Evolutionary conservation across 2,329 filamentous ascomycete genomes (phyloP), one percentile per base, ranked within the genome.

Genomic region (Moelleriella libera): DNA sequence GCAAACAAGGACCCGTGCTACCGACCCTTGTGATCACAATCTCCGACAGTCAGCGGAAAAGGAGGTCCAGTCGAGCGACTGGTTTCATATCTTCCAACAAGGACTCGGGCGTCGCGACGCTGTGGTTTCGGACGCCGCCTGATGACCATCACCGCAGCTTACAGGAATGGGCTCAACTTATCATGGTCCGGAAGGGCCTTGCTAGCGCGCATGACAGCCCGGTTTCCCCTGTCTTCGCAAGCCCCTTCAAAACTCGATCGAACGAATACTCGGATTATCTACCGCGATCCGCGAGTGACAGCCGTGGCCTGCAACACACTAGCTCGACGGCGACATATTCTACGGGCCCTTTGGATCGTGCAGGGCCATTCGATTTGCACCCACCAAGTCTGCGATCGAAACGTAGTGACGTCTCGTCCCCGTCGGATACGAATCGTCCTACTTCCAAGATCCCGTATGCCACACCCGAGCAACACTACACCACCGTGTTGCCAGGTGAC

Each of bases 61-160:
- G 80, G 45, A 71, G 80, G 50, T 83, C 80, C 44, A 83, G 79
- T 53, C 71, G 79, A 50, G 76, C 80, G 4, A 72, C 75, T 4
- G 75, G 75, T 3, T 64, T 83, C 28, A 72, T 70, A 14, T 60
- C 71, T 8, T 60, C 66, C 6, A 70, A 63, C 49, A 78, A 74
- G 56, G 73, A 78, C 12, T 63, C 68, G 1, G 60, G 64, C 7
- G 63, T 69, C 3, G 68, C 65, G 7, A 71, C 69, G 0, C 60
- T 83, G 3, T 74, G 73, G 63, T 82, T 83, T 51, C 75, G 80
- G 32, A 64, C 69, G 0, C 64, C 70, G 12, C 60, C 65, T 5
- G 75, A 81, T 14, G 74, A 79, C 48, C 66, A 67, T 40, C 65
- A 68, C 44, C 61, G 68, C 43, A 68, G 66, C 46, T 68, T 83